A percentile compares a stretch with the other conserved stretches of the same genome.
Conservation (phyloP, 2,329 filamentous ascomycete species). For the Pseudogymnoascus sp. region DNA sequence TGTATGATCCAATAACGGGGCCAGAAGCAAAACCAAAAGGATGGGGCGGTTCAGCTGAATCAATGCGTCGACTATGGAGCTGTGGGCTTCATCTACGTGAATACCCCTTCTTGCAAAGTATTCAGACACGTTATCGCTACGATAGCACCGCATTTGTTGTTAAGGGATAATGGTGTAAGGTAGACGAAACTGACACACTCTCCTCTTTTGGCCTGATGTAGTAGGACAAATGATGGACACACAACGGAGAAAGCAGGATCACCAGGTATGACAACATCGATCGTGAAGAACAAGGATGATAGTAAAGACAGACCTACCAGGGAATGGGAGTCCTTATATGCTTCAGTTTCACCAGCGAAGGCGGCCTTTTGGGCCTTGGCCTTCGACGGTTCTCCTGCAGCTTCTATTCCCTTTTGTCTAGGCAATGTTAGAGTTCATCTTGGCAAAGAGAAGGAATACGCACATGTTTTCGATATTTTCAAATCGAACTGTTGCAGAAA, state of each 20-base stretch:
- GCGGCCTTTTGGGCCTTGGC: conserved; percentile 46
- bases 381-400: conserved; percentile 36
- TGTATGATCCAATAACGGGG: not conserved
- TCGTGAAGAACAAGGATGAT: not conserved
- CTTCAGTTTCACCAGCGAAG: conserved; percentile 57
- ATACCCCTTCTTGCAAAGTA: conserved; percentile 12
- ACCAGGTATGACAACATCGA: not conserved
- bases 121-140: not conserved
- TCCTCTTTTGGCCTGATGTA: not conserved
- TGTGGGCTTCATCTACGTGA: conserved; percentile 18
- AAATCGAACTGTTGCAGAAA: conserved; percentile 44
- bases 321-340: conserved; percentile 50
- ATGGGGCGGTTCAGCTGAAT: not conserved
- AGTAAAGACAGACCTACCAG: conserved; percentile 39
- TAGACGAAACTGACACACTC: not conserved
- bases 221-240: not conserved
- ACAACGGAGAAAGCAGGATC: not conserved
- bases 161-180: not conserved
- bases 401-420: conserved; percentile 22
- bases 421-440: not conserved
- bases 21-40: not conserved
- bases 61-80: not conserved
- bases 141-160: not conserved
- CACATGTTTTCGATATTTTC: conserved; percentile 56
- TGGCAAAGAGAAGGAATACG: conserved; percentile 26